Base-by-base conservation (phyloP, 2,329 filamentous ascomycete genomes). In the Fusarium sp. region DNA sequence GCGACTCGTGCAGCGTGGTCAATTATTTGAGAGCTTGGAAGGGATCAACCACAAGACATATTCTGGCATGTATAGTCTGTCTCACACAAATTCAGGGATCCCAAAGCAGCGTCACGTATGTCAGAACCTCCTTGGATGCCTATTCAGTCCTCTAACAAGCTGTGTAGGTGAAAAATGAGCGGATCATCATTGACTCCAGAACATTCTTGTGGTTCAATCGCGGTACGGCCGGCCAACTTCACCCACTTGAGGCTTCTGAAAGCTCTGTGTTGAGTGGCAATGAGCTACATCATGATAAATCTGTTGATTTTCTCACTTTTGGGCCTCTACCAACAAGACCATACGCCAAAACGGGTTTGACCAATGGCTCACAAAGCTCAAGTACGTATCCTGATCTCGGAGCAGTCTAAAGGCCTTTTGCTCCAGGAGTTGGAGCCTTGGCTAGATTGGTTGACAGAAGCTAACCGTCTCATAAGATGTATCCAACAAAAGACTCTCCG, bases 41-140 rank as follows among this genome's bases (percentile, higher is more conserved):
- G 63, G 66, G 5, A 48, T 61, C 20, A 38, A 61, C 26, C 66
- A 68, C 20, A 67, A 18, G 18, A 9, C 22, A 1, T 69, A 69
- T 14, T 55, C 66, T 14, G 63, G 63, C 1, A 36, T 35, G 17
- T 69, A 67, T 5, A 57, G 26, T 8, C 14, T 39, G 10, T 39
- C 55, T 5, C 22, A n/a, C 3, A 17, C 28, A 3, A 18, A 55
- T 6, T 18, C 42, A 11, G 63, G 63, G 6, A 33, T 24, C 2
- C 42, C 63, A 22, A 48, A 26, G 18, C 58, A 68, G 3, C 63
- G 59, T 1, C 26, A 69, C 11, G 63, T 68, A 39, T 22, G 55
- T 35, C 4, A 20, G 6, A 18, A 10, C 4, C 35, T 13, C 51
- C 7, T 4, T 18, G 2, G 4, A 18, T 18, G 6, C 6, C 5